phyloP scores from a whole-genome alignment of 2,329 filamentous ascomycete species.

The Fusarium sambucinum region DNA sequence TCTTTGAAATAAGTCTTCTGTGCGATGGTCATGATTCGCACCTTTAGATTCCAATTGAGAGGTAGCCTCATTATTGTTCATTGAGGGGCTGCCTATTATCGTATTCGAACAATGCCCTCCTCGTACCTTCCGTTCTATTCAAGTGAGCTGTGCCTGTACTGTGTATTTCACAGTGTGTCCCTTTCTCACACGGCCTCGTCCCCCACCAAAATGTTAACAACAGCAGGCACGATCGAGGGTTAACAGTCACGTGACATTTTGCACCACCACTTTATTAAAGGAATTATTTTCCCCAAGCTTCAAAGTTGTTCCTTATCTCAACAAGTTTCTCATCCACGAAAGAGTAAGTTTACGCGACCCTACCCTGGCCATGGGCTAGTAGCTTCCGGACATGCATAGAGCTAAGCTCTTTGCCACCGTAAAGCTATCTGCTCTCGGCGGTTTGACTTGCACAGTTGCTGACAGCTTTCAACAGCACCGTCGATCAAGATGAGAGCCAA shows the following conservation, averaged over 20 bases:
- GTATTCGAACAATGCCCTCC: slow-evolving; percentile 8
- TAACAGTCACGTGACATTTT: neutral
- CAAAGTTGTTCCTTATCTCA: slow-evolving; percentile 57
- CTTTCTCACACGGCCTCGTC: neutral
- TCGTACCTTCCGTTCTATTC: slow-evolving; percentile 24
- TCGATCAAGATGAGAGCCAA: slow-evolving; percentile 86
- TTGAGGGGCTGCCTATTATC: slow-evolving; percentile 11
- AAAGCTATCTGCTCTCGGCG: slow-evolving; percentile 16
- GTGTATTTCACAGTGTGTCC: neutral
- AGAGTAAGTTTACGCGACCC: slow-evolving; percentile 50
- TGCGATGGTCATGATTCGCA: neutral
- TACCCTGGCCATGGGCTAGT: slow-evolving; percentile 18
- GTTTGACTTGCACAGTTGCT: slow-evolving; percentile 32
- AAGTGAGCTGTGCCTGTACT: neutral
- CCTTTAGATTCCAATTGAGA: neutral
- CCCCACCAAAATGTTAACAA: slow-evolving; percentile 1
- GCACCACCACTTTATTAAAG: no score
- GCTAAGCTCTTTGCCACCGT: slow-evolving; percentile 24
- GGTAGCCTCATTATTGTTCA: neutral
- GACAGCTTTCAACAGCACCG: slow-evolving; percentile 46
- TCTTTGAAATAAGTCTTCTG: neutral
- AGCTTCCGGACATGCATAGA: slow-evolving; percentile 21
- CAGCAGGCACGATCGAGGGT: slow-evolving; percentile 16
- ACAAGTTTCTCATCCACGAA: slow-evolving; percentile 62
- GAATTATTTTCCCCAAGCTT: slow-evolving; percentile 7